phyloP scores from a whole-genome alignment of 352 stramenopile genomes.

The Lagenidium sp. region DNA sequence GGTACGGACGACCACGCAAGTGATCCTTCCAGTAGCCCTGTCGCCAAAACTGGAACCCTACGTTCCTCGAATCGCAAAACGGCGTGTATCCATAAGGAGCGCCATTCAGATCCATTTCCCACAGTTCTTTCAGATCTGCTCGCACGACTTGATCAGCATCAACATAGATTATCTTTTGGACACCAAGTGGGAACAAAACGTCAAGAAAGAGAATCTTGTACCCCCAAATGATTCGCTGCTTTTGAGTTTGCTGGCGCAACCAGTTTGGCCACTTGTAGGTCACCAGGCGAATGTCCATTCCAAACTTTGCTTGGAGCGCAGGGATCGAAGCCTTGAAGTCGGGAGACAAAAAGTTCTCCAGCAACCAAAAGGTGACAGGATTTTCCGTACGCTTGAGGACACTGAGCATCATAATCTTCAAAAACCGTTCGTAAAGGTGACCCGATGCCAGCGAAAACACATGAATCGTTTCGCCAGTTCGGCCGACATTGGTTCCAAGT shows the following conservation, averaged over 20 bases:
- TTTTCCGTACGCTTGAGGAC: conserved; percentile 95
- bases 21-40: conserved; percentile 98
- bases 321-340: conserved; percentile 94
- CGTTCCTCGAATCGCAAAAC: conserved; percentile 96
- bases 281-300: conserved; percentile 98
- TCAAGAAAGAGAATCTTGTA: conserved; percentile 99
- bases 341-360: conserved; percentile 98
- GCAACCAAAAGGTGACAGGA: conserved; percentile 99
- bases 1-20: conserved; percentile 95
- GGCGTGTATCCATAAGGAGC: conserved; percentile 97
- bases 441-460: conserved; percentile 97
- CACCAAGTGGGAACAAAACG: conserved; percentile 97
- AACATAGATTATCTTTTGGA: conserved; percentile 99
- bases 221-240: conserved; percentile 99
- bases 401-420: conserved; percentile 99
- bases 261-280: conserved; percentile 99
- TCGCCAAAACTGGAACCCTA: conserved; percentile 98
- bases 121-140: conserved; percentile 97
- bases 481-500: conserved; percentile 17
- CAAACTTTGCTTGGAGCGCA: conserved; percentile 88
- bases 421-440: conserved; percentile 98
- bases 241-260: conserved; percentile 97
- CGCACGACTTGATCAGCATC: conserved; percentile 99
- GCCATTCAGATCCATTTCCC: conserved; percentile 97
- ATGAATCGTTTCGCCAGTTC: conserved; percentile 92